A percentile compares a stretch with the other conserved stretches of the same genome.
These are phyloP conservation scores for Zygoascus tannicola DNA, from an alignment of 805 yeast genomes.

Conservation along the genomic window DNA sequence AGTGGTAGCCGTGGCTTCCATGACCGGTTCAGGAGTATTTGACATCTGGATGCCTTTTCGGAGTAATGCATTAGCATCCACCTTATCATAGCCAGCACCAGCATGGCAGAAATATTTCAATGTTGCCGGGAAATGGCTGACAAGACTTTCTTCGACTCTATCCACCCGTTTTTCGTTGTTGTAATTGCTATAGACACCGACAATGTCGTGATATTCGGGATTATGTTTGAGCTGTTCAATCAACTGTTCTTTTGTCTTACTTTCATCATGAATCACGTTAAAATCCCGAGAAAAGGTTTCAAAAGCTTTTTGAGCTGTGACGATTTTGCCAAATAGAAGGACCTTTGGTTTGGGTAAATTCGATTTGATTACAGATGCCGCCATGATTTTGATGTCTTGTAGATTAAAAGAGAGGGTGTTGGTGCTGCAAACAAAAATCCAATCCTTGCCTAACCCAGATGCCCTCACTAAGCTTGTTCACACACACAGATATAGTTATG, in stretches of 20 bases:
- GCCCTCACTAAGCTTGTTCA: too few relatives aligned
- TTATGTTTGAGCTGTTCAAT: conserved; percentile 28
- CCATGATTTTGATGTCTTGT: too few relatives aligned
- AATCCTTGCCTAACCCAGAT: too few relatives aligned
- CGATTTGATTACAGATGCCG: too few relatives aligned
- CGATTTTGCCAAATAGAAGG: conserved; percentile 52
- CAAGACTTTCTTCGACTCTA: conserved; percentile 35
- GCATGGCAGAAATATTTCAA: conserved; percentile 37
- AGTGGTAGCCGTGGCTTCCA: conserved; percentile 47
- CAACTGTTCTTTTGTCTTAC: conserved; percentile 34
- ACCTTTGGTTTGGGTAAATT: conserved; percentile 40
- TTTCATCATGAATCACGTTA: conserved; percentile 34
- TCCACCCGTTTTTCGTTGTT: conserved; percentile 26
- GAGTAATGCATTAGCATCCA: conserved; percentile 36
- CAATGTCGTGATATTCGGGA: conserved; percentile 12
- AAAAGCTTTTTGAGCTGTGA: conserved; percentile 34
- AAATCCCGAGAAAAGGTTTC: conserved; percentile 56
- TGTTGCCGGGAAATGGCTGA: conserved; percentile 28
- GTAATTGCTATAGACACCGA: background rate
- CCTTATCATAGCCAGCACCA: conserved; percentile 51
- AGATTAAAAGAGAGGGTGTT: too few relatives aligned
- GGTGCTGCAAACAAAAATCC: too few relatives aligned
- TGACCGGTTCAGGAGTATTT: conserved; percentile 44
- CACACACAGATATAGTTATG: too few relatives aligned
- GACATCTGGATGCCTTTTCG: conserved; percentile 36